Evolutionary conservation across 1,284 basidiomycete species (phyloP).

Genomic region (Microbotryum violaceum): DNA sequence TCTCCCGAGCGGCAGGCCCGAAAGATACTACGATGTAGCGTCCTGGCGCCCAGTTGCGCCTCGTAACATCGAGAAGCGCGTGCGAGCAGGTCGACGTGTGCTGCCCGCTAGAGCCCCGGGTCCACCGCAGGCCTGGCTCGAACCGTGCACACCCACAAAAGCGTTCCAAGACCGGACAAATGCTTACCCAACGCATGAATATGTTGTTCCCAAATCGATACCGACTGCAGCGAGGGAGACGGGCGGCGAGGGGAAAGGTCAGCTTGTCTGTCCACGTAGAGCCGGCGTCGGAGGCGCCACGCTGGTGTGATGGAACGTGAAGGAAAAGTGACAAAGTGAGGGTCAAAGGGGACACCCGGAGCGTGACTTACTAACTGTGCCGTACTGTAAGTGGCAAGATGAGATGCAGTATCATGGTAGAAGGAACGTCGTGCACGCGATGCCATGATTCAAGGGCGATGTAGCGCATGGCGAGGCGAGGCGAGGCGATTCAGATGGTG

Average conservation of each 20-base stretch:
- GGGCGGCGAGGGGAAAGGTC: too few species aligned
- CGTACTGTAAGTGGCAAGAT: background rate
- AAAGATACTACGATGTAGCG: too few species aligned
- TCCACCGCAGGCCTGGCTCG: too few species aligned
- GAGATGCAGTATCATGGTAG: background rate
- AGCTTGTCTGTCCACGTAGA: background rate
- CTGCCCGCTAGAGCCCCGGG: too few species aligned
- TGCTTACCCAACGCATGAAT: constrained; percentile 50
- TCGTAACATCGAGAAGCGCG: too few species aligned
- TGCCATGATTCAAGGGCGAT: constrained; percentile 13
- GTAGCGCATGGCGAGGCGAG: background rate
- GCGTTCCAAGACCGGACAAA: too few species aligned
- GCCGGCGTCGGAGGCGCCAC: background rate
- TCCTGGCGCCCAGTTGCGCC: too few species aligned
- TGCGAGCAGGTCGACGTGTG: too few species aligned
- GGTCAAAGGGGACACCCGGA: background rate
- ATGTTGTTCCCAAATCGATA: constrained; percentile 54
- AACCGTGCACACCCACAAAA: too few species aligned
- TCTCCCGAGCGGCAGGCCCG: too few species aligned
- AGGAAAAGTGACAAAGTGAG: background rate
- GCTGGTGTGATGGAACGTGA: too few species aligned
- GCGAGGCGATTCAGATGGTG: constrained; percentile 3
- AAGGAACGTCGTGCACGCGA: constrained; percentile 4
- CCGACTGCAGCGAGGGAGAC: constrained; percentile 36
- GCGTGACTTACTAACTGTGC: background rate